A percentile compares a stretch with the other conserved stretches of the same genome.
Evolutionary conservation across 2,329 filamentous ascomycete genomes (phyloP).

Genomic region (Pezizomycotina sp.): DNA sequence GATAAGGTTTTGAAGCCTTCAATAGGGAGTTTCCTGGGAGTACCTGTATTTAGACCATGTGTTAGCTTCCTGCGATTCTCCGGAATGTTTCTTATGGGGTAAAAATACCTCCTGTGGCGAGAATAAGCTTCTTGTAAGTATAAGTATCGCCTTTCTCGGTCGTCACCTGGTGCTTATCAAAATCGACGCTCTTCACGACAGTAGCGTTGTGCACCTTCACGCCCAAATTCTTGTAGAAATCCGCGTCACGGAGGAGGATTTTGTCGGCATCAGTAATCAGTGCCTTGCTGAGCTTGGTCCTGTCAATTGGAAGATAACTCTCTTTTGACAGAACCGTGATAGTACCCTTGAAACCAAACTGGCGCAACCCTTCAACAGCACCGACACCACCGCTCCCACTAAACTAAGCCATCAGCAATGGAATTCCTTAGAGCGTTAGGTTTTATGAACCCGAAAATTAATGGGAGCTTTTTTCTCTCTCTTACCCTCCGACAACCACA

Average conservation of each 20-base stretch:
- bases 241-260: conserved; percentile 56
- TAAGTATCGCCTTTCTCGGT: conserved; percentile 57
- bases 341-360: conserved; percentile 59
- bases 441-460: not conserved
- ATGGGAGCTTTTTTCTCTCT: conserved; percentile 20
- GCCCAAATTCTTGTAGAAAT: conserved; percentile 53
- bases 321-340: conserved; percentile 76
- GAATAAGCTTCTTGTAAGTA: conserved; percentile 70
- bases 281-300: conserved; percentile 90
- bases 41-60: no score
- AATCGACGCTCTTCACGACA: conserved; percentile 60
- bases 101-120: conserved; percentile 88
- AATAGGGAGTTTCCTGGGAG: conserved; percentile 56
- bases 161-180: conserved; percentile 52
- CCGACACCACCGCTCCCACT: conserved; percentile 72
- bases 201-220: conserved; percentile 41
- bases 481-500: conserved; percentile 66
- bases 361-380: conserved; percentile 64
- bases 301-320: conserved; percentile 73
- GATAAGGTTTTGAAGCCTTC: conserved; percentile 69
- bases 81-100: no score
- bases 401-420: conserved; percentile 6
- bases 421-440: conserved; percentile 1
- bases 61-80: no score
- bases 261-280: conserved; percentile 67